phyloP scores from a whole-genome alignment of 345 rosid species.

The Sisymbrium irio region DNA sequence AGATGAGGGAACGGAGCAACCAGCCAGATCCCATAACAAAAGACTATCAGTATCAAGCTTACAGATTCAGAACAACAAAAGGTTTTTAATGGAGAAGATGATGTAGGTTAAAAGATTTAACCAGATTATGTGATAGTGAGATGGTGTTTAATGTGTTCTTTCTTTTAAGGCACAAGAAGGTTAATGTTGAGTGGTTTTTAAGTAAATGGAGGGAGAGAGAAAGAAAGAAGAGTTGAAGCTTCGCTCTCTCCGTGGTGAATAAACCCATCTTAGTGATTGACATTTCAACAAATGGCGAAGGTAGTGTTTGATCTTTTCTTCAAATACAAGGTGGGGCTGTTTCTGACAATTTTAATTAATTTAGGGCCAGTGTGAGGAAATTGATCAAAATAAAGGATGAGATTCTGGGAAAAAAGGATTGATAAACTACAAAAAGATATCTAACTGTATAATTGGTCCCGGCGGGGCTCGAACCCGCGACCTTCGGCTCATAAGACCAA shows the following conservation, averaged over 20 bases:
- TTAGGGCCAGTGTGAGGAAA: not conserved
- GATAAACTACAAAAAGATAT: not conserved
- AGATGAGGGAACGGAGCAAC: slow-evolving; percentile 45
- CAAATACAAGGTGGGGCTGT: slow-evolving; percentile 7
- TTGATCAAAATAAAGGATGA: not conserved
- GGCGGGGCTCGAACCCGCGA: slow-evolving; percentile 95
- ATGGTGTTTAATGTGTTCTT: not conserved
- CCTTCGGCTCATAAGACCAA: slow-evolving; percentile 99
- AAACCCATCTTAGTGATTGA: slow-evolving; percentile 23
- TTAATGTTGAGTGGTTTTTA: slow-evolving; percentile 25
- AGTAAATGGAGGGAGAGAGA: slow-evolving; percentile 7
- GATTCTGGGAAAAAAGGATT: not conserved
- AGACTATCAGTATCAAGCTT: not conserved
- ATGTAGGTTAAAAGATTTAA: not conserved
- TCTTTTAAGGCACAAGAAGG: slow-evolving; percentile 28
- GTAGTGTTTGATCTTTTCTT: slow-evolving; percentile 28
- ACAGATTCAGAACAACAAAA: not conserved
- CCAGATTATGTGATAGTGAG: not conserved
- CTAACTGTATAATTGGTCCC: slow-evolving; percentile 43
- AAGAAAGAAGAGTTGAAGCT: slow-evolving; percentile 22
- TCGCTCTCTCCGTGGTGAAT: slow-evolving; percentile 34
- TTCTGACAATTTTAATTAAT: slow-evolving; percentile 1
- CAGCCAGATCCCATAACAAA: slow-evolving; percentile 54
- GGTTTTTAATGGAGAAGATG: not conserved
- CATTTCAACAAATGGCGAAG: slow-evolving; percentile 31